Evolutionary conservation across 1,139 yeast species (phyloP).

Genomic region (Pichia sp.): DNA sequence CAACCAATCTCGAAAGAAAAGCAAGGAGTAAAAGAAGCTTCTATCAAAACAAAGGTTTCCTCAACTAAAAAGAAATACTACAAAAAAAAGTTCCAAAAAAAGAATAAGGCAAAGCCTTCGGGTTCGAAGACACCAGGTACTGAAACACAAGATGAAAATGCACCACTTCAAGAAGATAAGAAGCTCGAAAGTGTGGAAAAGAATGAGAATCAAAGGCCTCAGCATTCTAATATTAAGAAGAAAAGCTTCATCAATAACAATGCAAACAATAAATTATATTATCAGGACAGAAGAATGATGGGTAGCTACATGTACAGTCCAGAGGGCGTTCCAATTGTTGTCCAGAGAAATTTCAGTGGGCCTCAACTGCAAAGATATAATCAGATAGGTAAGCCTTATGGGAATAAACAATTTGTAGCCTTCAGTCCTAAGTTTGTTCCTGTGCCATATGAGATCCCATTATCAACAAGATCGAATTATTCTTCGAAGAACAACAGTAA

Average conservation of each 20-base stretch:
- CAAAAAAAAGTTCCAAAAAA: conserved; percentile 1
- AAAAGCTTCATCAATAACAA: neutral
- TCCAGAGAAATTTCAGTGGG: neutral
- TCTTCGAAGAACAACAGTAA: conserved; percentile 6
- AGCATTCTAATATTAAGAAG: neutral
- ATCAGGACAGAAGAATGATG: neutral
- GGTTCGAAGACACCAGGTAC: neutral
- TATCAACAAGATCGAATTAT: conserved; percentile 8
- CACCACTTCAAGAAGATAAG: neutral
- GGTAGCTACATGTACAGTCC: neutral
- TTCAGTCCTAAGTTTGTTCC: conserved; percentile 5
- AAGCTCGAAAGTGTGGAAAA: neutral
- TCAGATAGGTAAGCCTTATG: neutral
- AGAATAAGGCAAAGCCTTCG: neutral
- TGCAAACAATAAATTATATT: neutral
- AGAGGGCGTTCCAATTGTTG: conserved; percentile 3
- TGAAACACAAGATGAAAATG: neutral
- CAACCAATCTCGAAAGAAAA: neutral
- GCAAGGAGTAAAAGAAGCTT: neutral
- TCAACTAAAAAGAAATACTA: neutral
- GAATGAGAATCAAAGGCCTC: neutral
- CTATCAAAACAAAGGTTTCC: neutral
- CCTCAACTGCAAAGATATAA: neutral
- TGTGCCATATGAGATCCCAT: conserved; percentile 7
- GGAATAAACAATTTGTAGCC: neutral